Conservation (phyloP, 768 basidiomycete genomes). For the Suillus paluster region DNA sequence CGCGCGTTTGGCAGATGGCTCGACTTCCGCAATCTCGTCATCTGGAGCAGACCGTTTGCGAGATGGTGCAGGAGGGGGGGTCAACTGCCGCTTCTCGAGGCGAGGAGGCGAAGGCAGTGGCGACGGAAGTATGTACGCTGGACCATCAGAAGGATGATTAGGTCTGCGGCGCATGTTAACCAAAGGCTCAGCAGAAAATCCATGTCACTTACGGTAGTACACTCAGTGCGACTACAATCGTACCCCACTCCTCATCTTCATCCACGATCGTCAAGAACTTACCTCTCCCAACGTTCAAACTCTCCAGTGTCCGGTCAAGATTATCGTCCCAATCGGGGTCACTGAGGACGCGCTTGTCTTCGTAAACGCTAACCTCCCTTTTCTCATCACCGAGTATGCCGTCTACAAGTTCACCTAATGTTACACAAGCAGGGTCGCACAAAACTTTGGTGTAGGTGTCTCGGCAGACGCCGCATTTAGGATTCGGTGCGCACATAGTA, state of each 20-base stretch:
- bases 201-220: conserved; percentile 65
- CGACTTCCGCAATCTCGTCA: conserved; percentile 59
- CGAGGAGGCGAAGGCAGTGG: conserved; percentile 62
- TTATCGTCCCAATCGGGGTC: conserved; percentile 98
- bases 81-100: conserved; percentile 41
- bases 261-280: conserved; percentile 90
- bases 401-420: conserved; percentile 73
- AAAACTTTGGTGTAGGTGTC: conserved; percentile 78
- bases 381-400: conserved; percentile 58
- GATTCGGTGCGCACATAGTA: conserved; percentile 69
- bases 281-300: conserved; percentile 77
- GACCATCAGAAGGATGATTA: conserved; percentile 55
- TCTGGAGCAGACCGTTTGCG: conserved; percentile 64
- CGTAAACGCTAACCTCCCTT: conserved; percentile 80
- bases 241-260: conserved; percentile 79
- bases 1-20: conserved; percentile 60
- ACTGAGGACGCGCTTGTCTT: conserved; percentile 83
- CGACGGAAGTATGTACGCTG: conserved; percentile 65
- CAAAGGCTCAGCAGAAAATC: not conserved
- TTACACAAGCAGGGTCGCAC: conserved; percentile 73
- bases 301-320: conserved; percentile 75
- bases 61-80: conserved; percentile 49
- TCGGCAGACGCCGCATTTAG: conserved; percentile 81
- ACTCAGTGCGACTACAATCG: conserved; percentile 72
- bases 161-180: conserved; percentile 41